Base-by-base conservation (phyloP, 176 grass and related monocot genomes). In the Ananas comosus region DNA sequence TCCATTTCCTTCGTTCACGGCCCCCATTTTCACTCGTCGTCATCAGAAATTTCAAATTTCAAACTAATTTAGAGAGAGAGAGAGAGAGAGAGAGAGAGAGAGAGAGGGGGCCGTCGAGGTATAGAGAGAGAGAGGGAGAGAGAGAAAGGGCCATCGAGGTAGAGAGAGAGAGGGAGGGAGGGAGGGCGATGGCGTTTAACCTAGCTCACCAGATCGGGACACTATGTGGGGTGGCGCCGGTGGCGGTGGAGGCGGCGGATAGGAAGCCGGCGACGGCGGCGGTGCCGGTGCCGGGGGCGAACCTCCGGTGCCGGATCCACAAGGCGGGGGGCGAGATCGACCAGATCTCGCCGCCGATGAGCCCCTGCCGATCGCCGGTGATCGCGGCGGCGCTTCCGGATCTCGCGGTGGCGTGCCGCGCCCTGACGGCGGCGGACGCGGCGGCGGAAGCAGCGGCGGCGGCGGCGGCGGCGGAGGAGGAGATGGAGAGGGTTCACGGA, bases 121-220 rank as follows among this genome's bases (percentile, higher is more conserved):
- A 33, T 33, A 33, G 29, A 33, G 3, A 33, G 29, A 33, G 29
- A 33, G 29, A 33, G 29, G 4, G 29, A 33, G 29, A 33, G 29
- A 4, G 29, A 3, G 29, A 33, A 0, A 3, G 29, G 4, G 29
- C 23, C 1, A 24, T 27, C 53, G 53, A 56, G 53, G 12, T 56
- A 19, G 0, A 12, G 1, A 12, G 12, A 58, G 54, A 59, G 12
- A 12, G 53, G n/a, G 53, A 56, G 53, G 21, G 54, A 59, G 54
- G n/a, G 54, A 59, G 54, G 10, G 54, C 7, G 54, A 88, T 96
- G 88, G 78, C 88, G 58, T 74, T 96, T 48, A 96, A 88, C 80
- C 19, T 96, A 5, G 28, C 88, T 28, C 85, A 83, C 64, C 77
- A 88, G 72, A 81, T 82, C 57, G 85, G 85, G 22, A 70, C 76